These are phyloP conservation scores for Phytophthora agathidicida DNA, from an alignment of 352 stramenopile species.

Conservation along the genomic window DNA sequence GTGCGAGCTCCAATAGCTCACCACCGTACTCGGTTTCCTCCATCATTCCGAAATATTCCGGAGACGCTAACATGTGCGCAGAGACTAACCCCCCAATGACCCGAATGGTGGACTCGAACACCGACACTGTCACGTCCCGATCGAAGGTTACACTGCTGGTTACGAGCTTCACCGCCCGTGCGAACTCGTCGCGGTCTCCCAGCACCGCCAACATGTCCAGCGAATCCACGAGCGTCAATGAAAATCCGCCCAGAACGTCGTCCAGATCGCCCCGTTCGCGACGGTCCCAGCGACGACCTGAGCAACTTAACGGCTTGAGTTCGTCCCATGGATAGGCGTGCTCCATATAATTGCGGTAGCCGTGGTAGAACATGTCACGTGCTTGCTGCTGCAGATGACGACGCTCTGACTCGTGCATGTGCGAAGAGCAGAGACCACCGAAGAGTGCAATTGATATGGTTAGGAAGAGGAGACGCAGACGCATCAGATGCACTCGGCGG, in stretches of 20 bases:
- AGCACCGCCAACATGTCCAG: conserved; percentile 90
- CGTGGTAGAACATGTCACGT: conserved; percentile 91
- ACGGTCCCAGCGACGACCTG: conserved; percentile 77
- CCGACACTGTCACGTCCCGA: conserved; percentile 89
- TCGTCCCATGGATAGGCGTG: conserved; percentile 90
- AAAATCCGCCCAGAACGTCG: conserved; percentile 83
- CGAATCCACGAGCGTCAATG: conserved; percentile 88
- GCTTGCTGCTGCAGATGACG: conserved; percentile 74
- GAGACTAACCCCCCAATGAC: conserved; percentile 92
- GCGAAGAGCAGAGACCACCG: conserved; percentile 17
- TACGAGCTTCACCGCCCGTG: conserved; percentile 67
- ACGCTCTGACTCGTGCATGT: conserved; percentile 77
- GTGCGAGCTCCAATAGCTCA: conserved; percentile 93
- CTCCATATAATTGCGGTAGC: conserved; percentile 87
- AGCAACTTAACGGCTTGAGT: conserved; percentile 84
- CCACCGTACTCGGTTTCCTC: conserved; percentile 87
- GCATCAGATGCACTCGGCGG: conserved; percentile 7
- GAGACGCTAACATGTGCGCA: conserved; percentile 86
- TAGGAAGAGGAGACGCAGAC: conserved; percentile 23
- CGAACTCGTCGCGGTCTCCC: conserved; percentile 83
- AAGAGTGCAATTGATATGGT: conserved; percentile 11
- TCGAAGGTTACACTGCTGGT: conserved; percentile 76
- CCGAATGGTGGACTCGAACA: conserved; percentile 95
- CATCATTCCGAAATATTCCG: conserved; percentile 59
- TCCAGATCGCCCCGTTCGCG: conserved; percentile 86